Evolutionary conservation across 2,329 filamentous ascomycete species (phyloP), one percentile per base, ranked within the genome.

Genomic region (Hirsutella rhossiliensis): DNA sequence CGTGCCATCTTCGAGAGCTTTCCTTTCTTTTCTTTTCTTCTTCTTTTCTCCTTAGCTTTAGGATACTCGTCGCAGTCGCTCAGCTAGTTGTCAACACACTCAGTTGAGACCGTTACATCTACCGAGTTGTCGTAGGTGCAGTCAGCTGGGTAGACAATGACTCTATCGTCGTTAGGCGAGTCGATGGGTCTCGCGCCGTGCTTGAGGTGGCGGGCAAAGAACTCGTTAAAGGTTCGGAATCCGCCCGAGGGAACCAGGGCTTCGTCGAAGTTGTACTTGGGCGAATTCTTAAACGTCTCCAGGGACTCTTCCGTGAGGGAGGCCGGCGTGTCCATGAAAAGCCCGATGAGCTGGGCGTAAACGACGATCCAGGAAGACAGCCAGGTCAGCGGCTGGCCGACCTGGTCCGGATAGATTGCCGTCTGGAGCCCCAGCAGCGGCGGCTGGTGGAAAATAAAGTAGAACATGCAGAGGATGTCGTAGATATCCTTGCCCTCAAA

Each of bases 211-310:
- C 65, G 61, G 19, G 59, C 50, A 47, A 67, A 68, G 49, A 66
- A 63, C 12, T 66, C 51, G 45, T 68, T 68, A 56, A 68, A 69
- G 18, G 60, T 59, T 11, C 48, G 49, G 45, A 55, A 63, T 3
- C 58, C 62, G 5, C 53, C 56, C 11, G 39, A 38, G 9, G 64
- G 65, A 18, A 54, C 50, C 4, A 56, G 37, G 19, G 58, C 60
- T 37, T 64, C 56, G 2, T 60, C 40, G 19, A 57, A 54, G 30
- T 56, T 52, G 48, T 61, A 66, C 4, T 44, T 40, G 1, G 56
- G 56, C 0, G 58, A 58, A 0, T 57, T 47, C 20, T 53, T 46
- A 48, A 65, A 67, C 1, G 56, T 57, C 18, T 59, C 27, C 6
- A 64, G 46, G 1, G 55, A 57, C 13, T 55, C 46, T 1, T 49